These are phyloP conservation scores for Monosporozyma aerobia DNA, from an alignment of 805 yeast genomes.

Conservation along the genomic window DNA sequence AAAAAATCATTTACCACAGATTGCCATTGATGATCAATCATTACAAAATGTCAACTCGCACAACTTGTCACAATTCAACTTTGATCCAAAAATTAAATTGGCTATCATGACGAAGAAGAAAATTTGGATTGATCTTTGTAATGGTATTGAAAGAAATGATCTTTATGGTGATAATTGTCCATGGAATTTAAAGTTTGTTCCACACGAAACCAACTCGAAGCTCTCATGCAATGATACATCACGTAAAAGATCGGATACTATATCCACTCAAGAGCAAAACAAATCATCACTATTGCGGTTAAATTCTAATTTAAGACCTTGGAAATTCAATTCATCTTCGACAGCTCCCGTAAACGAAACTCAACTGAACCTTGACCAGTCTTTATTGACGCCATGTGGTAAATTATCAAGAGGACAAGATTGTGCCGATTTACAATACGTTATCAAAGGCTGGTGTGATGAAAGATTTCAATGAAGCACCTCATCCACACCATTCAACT, in stretches of 20 bases:
- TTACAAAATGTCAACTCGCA: constrained; percentile 12
- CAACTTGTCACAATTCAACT: constrained; percentile 7
- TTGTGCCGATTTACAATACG: constrained; percentile 21
- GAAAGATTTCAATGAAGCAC: constrained; percentile 12
- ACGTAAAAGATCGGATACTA: not conserved
- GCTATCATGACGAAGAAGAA: constrained; percentile 27
- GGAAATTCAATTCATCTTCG: constrained; percentile 7
- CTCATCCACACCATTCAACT: not conserved
- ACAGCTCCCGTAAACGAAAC: not conserved
- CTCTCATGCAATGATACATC: not conserved
- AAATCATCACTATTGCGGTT: constrained; percentile 17
- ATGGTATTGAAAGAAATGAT: constrained; percentile 18
- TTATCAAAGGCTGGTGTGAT: constrained; percentile 31
- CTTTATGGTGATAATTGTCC: constrained; percentile 25
- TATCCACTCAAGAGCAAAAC: not conserved
- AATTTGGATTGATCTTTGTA: constrained; percentile 25
- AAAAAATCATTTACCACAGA: constrained; percentile 22
- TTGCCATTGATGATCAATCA: constrained; percentile 24
- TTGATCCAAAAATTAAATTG: constrained; percentile 19
- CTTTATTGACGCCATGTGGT: constrained; percentile 22
- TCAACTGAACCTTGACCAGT: not conserved
- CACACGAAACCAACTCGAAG: constrained; percentile 3
- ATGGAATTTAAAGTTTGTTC: constrained; percentile 17
- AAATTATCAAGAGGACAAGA: constrained; percentile 13
- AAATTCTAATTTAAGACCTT: constrained; percentile 22